Base-by-base conservation (phyloP, 2,329 filamentous ascomycete genomes). In the Phyllosticta citribraziliensis region DNA sequence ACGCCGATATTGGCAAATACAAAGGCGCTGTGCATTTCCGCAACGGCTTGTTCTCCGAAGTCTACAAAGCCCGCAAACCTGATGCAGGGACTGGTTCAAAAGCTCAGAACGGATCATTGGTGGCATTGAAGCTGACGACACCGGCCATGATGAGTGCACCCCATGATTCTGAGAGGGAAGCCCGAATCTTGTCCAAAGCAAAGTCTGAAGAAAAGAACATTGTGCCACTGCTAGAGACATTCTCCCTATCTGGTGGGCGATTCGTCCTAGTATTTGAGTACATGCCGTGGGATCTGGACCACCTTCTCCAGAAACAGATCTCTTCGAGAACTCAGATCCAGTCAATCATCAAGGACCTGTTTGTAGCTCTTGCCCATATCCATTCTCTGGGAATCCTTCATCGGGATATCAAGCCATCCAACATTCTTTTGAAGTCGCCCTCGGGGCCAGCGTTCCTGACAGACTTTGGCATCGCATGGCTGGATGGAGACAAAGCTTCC, bases 381-480 rank as follows among this genome's bases (percentile, higher is more conserved):
- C 94, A 99, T 71, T 67, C 73, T 8, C 76, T 84, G 24, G 88
- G 85, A 8, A 91, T 99, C 62, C 88, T 99, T 60, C 94, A 99
- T 72, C 86, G 94, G 61, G 94, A 99, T 70, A 78, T 99, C 70
- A 99, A 99, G 70, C 94, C 94, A 0, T 91, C 91, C 0, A 96
- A 96, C 58, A 82, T 99, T 40, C 79, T 97, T 9, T 80, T 96
- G 54, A 77, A 81, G 52, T 84, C 86, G 0, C 76, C 82, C 0
- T 77, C 81, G 5, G 89, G 88, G 0, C 88, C 90, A 4, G 89
- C 89, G 3, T 88, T 86, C 66, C 80, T 99, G 2, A 85, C 90
- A 40, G 94, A 99, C 73, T 97, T 99, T 75, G 93, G 94, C 57
- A 95, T 94, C 50, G 85, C 92, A 9, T 97, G 91, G 91, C 85